phyloP scores from a whole-genome alignment of 257 asterid species.

The Cordia subcordata region DNA sequence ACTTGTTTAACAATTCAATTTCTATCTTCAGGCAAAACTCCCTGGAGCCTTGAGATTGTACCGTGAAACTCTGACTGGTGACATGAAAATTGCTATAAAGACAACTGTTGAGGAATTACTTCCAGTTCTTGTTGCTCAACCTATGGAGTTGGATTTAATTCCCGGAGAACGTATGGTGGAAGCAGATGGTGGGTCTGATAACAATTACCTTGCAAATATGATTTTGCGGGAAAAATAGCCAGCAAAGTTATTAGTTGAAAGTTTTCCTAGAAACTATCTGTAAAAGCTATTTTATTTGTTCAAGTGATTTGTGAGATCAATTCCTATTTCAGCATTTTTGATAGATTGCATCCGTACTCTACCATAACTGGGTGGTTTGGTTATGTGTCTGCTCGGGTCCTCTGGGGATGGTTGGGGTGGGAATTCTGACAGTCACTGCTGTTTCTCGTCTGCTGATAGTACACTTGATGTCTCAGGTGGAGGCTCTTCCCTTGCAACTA shows the following conservation, averaged over 20 bases:
- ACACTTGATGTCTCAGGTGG: slow-evolving; percentile 48
- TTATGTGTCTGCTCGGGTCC: not conserved
- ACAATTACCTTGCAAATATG: not conserved
- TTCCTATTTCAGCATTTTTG: too few species aligned
- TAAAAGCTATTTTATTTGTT: not conserved
- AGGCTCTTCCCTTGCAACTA: slow-evolving; percentile 85
- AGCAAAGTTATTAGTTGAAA: not conserved
- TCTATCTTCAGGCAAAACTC: slow-evolving; percentile 72
- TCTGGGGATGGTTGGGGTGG: not conserved
- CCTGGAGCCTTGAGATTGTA: slow-evolving; percentile 93
- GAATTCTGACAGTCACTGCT: not conserved
- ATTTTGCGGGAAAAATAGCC: not conserved
- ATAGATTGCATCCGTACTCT: not conserved
- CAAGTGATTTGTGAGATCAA: too few species aligned
- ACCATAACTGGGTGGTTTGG: not conserved
- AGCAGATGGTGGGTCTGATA: slow-evolving; percentile 63
- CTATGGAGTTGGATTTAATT: slow-evolving; percentile 63
- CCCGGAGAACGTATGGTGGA: slow-evolving; percentile 75
- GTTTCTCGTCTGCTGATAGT: not conserved
- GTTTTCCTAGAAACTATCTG: not conserved
- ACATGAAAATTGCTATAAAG: slow-evolving; percentile 83
- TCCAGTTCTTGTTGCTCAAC: slow-evolving; percentile 36
- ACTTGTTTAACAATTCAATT: slow-evolving; percentile 13
- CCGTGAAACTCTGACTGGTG: slow-evolving; percentile 83
- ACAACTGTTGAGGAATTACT: slow-evolving; percentile 73